Evolutionary conservation across 139 green algal genomes (phyloP).

Genomic region (Auxenochlorella pyrenoidosa): DNA sequence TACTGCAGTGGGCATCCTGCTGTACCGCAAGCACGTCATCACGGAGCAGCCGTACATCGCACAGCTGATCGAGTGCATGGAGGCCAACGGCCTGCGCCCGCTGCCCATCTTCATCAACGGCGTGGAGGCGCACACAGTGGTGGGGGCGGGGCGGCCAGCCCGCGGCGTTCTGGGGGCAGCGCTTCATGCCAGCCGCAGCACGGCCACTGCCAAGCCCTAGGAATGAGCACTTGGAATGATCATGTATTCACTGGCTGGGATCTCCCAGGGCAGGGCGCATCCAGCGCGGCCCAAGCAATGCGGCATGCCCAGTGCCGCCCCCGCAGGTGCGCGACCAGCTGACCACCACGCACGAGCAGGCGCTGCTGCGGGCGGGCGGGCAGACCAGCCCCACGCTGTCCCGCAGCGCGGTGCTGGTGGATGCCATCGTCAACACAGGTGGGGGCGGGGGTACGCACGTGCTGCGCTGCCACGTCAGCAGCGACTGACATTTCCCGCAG

Average conservation of each 20-base stretch:
- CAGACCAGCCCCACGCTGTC: slow-evolving; percentile 51
- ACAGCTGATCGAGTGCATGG: slow-evolving; percentile 71
- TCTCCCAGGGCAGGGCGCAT: too few relatives aligned
- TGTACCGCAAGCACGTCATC: slow-evolving; percentile 99
- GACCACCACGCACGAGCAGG: slow-evolving; percentile 78
- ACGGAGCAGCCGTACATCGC: slow-evolving; percentile 86
- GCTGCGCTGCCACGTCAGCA: too few relatives aligned
- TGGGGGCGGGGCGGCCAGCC: slow-evolving; percentile 43
- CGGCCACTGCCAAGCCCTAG: too few relatives aligned
- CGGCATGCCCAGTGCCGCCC: background rate
- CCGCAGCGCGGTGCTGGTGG: slow-evolving; percentile 74
- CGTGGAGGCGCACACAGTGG: slow-evolving; percentile 92
- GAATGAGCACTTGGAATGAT: background rate
- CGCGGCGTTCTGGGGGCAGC: background rate
- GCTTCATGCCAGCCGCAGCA: background rate
- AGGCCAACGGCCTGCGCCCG: slow-evolving; percentile 73
- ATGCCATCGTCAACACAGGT: slow-evolving; percentile 88
- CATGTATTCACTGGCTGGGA: too few relatives aligned
- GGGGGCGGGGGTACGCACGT: too few relatives aligned
- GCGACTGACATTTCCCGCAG: too few relatives aligned
- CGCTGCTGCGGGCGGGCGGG: slow-evolving; percentile 33
- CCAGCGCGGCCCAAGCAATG: too few relatives aligned
- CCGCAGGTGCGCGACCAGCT: slow-evolving; percentile 80
- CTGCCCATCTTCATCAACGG: slow-evolving; percentile 97
- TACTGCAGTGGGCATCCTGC: slow-evolving; percentile 82